phyloP scores from a whole-genome alignment of 257 asterid species.

The Vinca minor region DNA sequence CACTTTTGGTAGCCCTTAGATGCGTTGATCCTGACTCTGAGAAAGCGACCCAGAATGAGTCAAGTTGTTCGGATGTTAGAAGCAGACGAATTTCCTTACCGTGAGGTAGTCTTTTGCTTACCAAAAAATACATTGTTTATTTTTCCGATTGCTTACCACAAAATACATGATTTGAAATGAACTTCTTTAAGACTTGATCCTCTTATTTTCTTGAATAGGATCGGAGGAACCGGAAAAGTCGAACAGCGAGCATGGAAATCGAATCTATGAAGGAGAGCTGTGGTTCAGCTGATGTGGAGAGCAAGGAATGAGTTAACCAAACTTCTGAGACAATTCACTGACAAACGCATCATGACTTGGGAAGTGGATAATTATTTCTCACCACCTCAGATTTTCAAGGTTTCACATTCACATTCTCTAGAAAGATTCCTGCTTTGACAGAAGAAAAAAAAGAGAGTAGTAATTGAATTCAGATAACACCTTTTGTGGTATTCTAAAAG shows the following conservation, averaged over 20 bases:
- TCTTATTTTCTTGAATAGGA: conserved; percentile 34
- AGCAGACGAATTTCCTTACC: conserved; percentile 67
- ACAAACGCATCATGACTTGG: conserved; percentile 25
- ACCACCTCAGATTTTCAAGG: conserved; percentile 20
- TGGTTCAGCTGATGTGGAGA: conserved; percentile 42
- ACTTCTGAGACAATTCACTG: conserved; percentile 39
- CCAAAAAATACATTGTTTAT: background rate
- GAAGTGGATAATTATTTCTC: conserved; percentile 20
- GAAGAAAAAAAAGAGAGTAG: too few relatives aligned
- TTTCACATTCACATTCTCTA: conserved; percentile 26
- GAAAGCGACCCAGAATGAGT: conserved; percentile 88
- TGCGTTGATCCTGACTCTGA: conserved; percentile 95
- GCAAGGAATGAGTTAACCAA: conserved; percentile 33
- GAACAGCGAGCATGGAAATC: conserved; percentile 64
- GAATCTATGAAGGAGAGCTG: conserved; percentile 54
- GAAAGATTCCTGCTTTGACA: conserved; percentile 43
- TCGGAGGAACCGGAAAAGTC: conserved; percentile 56
- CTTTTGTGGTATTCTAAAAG: conserved; percentile 27
- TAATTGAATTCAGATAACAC: conserved; percentile 25
- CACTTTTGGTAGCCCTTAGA: conserved; percentile 80
- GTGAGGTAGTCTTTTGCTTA: conserved; percentile 43
- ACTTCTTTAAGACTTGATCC: background rate
- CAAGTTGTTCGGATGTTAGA: conserved; percentile 90
- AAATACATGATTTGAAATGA: background rate
- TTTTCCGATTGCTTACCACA: background rate